These are phyloP conservation scores for Aspergillus haitiensis DNA, from an alignment of 495 filamentous ascomycete genomes.

Conservation along the genomic window DNA sequence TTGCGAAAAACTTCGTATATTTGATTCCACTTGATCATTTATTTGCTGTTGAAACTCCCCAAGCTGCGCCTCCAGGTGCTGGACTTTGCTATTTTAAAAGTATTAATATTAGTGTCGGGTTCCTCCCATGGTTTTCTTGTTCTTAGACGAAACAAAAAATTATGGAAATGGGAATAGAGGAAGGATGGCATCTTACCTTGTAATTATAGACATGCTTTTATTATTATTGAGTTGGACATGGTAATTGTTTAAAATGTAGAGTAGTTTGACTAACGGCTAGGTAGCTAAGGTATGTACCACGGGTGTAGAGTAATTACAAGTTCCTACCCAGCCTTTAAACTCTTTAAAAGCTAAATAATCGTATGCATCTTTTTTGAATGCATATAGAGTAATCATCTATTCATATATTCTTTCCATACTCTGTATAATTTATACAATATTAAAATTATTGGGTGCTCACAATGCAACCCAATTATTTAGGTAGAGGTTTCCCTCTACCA, in stretches of 20 bases:
- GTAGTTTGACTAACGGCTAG: not conserved
- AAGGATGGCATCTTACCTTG: constrained; percentile 55
- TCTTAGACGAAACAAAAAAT: not conserved
- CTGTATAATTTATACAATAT: too few species aligned
- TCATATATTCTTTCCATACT: too few species aligned
- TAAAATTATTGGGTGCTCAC: too few species aligned
- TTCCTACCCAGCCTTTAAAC: too few species aligned
- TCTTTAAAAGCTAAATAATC: not conserved
- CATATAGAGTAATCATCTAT: not conserved
- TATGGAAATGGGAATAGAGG: not conserved
- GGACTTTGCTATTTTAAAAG: constrained; percentile 65
- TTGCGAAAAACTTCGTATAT: constrained; percentile 26
- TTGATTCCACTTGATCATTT: constrained; percentile 19
- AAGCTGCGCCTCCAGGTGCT: constrained; percentile 73
- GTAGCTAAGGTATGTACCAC: not conserved
- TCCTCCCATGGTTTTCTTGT: too few species aligned
- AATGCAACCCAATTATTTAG: too few species aligned
- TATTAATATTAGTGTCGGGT: too few species aligned
- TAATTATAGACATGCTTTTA: constrained; percentile 61
- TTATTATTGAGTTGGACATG: not conserved
- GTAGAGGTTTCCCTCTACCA: too few species aligned
- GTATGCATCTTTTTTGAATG: not conserved
- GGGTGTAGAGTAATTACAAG: too few species aligned
- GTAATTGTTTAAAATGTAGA: not conserved
- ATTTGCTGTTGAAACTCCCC: constrained; percentile 66